Conservation (phyloP, 352 stramenopile genomes). For the Phytophthora europaea region DNA sequence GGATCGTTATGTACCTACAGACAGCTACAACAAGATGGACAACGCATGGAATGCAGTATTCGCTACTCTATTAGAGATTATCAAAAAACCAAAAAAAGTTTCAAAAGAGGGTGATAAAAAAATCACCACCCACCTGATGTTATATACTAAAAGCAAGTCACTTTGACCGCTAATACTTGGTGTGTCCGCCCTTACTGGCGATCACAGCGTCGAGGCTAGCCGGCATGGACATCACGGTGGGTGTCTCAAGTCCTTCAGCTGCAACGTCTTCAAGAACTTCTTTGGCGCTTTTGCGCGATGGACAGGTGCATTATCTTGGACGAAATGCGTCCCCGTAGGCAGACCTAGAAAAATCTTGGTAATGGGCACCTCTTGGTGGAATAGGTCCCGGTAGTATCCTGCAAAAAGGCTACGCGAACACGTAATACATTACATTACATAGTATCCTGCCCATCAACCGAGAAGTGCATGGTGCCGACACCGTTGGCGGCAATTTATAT, state of each 20-base stretch:
- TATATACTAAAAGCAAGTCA: neutral
- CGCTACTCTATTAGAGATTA: neutral
- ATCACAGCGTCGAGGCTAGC: neutral
- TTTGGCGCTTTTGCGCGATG: neutral
- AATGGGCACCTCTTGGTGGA: neutral
- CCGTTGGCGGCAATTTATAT: neutral
- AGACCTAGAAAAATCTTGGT: neutral
- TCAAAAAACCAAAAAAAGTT: neutral
- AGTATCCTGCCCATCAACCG: neutral
- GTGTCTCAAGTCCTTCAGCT: neutral
- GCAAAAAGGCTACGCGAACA: too few relatives aligned
- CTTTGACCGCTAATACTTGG: neutral
- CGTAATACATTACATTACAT: too few relatives aligned
- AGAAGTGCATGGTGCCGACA: neutral
- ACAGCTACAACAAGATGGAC: neutral
- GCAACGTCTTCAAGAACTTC: neutral
- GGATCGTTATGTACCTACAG: neutral
- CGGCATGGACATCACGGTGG: neutral
- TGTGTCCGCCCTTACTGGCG: neutral
- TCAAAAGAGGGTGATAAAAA: neutral
- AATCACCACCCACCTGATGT: neutral
- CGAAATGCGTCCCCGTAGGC: neutral
- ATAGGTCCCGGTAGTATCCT: neutral
- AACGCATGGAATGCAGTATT: neutral
- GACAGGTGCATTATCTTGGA: neutral